Conservation (phyloP, 2,329 filamentous ascomycete genomes). For the Orbilia javanica region DNA sequence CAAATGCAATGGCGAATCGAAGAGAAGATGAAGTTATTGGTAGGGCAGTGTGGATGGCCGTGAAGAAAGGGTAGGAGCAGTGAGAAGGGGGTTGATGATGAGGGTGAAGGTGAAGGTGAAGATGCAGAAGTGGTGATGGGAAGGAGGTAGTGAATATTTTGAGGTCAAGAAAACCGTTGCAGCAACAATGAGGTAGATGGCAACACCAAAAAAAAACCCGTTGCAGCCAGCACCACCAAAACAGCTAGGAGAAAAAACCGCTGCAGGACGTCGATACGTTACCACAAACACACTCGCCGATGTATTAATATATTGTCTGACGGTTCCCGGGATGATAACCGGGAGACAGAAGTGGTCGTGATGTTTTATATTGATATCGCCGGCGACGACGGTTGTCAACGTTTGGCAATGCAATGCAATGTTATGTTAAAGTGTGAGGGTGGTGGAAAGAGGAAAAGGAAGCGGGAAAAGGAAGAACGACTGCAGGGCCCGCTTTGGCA, state of each 20-base stretch:
- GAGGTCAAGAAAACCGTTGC: slow-evolving; percentile 37
- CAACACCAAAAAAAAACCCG: slow-evolving; percentile 23
- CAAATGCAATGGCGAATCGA: neutral
- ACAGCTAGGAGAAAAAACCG: slow-evolving; percentile 26
- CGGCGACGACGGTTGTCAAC: slow-evolving; percentile 20
- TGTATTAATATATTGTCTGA: too few species aligned
- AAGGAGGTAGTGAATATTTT: slow-evolving; percentile 29
- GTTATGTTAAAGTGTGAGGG: neutral
- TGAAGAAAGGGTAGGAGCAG: neutral
- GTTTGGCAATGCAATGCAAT: too few species aligned
- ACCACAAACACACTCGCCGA: too few species aligned
- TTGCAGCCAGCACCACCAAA: slow-evolving; percentile 2
- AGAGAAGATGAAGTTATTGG: neutral
- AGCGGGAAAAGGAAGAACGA: slow-evolving; percentile 21
- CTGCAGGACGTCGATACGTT: too few species aligned
- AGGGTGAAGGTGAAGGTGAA: neutral
- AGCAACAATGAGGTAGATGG: slow-evolving; percentile 2
- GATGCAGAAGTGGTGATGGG: neutral
- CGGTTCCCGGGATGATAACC: too few species aligned
- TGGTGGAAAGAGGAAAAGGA: slow-evolving; percentile 32
- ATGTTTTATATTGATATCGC: slow-evolving; percentile 13
- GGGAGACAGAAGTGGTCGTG: slow-evolving; percentile 8
- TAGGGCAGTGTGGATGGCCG: neutral
- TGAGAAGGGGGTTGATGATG: slow-evolving; percentile 8
- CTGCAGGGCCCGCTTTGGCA: slow-evolving; percentile 40